A percentile compares a stretch with the other conserved stretches of the same genome.
Evolutionary conservation across 441 rosid genomes (phyloP).

Genomic region (Erodium trifolium): DNA sequence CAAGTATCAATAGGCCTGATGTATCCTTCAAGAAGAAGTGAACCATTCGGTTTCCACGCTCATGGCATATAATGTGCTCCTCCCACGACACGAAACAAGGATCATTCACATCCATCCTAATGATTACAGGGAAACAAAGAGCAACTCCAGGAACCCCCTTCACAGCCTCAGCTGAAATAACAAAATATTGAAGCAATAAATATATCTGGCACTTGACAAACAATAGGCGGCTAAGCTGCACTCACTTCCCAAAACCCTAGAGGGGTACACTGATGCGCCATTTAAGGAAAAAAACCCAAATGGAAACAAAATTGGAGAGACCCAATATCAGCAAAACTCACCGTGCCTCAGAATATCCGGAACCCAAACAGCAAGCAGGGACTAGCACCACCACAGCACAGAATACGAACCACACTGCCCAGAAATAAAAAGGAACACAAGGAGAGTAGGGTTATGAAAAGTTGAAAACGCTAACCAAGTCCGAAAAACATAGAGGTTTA

Average conservation of each 20-base stretch:
- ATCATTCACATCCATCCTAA: conserved; percentile 44
- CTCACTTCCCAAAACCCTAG: conserved; percentile 13
- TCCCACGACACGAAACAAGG: conserved; percentile 80
- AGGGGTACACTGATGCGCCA: background rate
- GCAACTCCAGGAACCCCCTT: conserved; percentile 7
- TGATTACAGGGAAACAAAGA: background rate
- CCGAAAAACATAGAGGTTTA: background rate
- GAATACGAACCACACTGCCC: too few relatives aligned
- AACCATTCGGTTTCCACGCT: conserved; percentile 92
- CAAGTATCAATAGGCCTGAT: conserved; percentile 59
- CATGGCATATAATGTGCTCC: conserved; percentile 83
- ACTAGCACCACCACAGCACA: too few relatives aligned
- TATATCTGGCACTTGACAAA: background rate
- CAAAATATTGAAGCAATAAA: background rate
- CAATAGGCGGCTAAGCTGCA: background rate
- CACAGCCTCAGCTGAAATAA: conserved; percentile 13
- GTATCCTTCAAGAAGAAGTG: conserved; percentile 83
- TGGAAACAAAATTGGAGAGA: conserved; percentile 7
- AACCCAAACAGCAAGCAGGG: background rate
- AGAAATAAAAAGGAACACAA: background rate
- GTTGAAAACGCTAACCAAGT: background rate
- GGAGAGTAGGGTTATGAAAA: background rate
- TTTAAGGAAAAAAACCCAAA: background rate
- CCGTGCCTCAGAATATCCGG: background rate
- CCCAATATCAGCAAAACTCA: conserved; percentile 5